Evolutionary conservation across 202 grass and related monocot genomes (phyloP).

Genomic region (Zizania palustris): DNA sequence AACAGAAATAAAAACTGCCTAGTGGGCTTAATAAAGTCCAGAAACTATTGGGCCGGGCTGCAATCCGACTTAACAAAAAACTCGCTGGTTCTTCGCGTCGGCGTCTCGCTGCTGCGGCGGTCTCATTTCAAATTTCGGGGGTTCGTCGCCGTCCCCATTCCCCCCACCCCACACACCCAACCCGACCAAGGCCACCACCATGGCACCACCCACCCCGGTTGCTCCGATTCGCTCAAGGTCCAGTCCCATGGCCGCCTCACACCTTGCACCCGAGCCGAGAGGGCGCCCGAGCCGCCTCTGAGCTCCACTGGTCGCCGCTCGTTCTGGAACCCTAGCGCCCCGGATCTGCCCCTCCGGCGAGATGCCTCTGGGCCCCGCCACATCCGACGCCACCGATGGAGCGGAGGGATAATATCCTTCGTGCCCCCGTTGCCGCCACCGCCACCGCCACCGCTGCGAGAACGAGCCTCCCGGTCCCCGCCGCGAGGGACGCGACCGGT

Average conservation of each 20-base stretch:
- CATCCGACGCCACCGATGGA: constrained; percentile 56
- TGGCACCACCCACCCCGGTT: background rate
- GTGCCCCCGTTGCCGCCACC: constrained; percentile 38
- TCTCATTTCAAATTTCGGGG: constrained; percentile 55
- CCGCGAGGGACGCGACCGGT: constrained; percentile 43
- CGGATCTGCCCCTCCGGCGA: constrained; percentile 39
- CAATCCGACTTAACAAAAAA: background rate
- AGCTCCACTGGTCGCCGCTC: background rate
- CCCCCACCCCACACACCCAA: constrained; percentile 10
- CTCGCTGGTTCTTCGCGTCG: too few relatives aligned
- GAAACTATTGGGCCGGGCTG: background rate
- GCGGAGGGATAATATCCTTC: constrained; percentile 74
- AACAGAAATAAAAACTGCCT: background rate
- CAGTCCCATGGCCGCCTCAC: constrained; percentile 24
- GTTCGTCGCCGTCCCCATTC: background rate
- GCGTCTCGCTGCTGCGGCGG: constrained; percentile 25
- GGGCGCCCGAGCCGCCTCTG: background rate
- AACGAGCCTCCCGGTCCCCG: constrained; percentile 36
- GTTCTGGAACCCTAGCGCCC: constrained; percentile 48
- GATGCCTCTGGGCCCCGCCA: constrained; percentile 46
- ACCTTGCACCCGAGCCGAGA: background rate
- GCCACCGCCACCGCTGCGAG: background rate
- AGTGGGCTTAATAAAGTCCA: background rate
- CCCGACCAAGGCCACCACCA: too few relatives aligned
- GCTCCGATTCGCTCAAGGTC: constrained; percentile 38